Evolutionary conservation across 768 basidiomycete species (phyloP).

Genomic region (Tylopilus plumbeoviolaceoides): DNA sequence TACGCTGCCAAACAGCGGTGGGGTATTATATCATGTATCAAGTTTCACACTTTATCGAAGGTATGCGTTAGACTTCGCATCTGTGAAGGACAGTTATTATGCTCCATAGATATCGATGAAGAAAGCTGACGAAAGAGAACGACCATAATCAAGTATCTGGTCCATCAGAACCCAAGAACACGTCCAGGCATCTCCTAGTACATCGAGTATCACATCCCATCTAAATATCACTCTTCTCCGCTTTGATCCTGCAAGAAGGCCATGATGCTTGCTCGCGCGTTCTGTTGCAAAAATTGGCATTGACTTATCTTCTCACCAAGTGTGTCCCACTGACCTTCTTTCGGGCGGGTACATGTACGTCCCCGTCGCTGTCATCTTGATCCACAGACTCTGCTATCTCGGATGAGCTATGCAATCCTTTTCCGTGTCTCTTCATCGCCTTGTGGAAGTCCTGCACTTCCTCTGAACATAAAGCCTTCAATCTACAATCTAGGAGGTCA

Average conservation of each 20-base stretch:
- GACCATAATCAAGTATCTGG: too few species aligned
- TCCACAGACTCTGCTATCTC: constrained; percentile 28
- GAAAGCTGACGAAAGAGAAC: not conserved
- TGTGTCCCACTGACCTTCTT: constrained; percentile 37
- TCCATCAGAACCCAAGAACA: not conserved
- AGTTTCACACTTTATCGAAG: too few species aligned
- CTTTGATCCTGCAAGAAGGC: constrained; percentile 73
- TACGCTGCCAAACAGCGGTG: too few species aligned
- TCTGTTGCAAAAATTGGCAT: constrained; percentile 29
- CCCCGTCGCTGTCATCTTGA: constrained; percentile 31
- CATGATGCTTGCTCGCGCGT: constrained; percentile 57
- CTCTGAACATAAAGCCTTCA: constrained; percentile 39
- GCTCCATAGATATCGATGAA: too few species aligned
- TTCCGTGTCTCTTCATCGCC: constrained; percentile 34
- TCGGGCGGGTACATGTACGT: constrained; percentile 28
- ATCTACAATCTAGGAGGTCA: not conserved
- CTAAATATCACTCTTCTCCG: constrained; percentile 40
- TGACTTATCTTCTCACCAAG: not conserved
- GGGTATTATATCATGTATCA: too few species aligned
- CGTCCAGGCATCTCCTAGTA: not conserved
- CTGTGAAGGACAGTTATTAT: too few species aligned
- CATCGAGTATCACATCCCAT: too few species aligned
- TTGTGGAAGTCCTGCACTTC: constrained; percentile 72
- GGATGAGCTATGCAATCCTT: constrained; percentile 6
- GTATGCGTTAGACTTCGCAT: too few species aligned